Percentiles rank a stretch among this genome's conserved stretches.
Conservation (phyloP, 2,329 filamentous ascomycete genomes). For the Alternaria triticimaculans region DNA sequence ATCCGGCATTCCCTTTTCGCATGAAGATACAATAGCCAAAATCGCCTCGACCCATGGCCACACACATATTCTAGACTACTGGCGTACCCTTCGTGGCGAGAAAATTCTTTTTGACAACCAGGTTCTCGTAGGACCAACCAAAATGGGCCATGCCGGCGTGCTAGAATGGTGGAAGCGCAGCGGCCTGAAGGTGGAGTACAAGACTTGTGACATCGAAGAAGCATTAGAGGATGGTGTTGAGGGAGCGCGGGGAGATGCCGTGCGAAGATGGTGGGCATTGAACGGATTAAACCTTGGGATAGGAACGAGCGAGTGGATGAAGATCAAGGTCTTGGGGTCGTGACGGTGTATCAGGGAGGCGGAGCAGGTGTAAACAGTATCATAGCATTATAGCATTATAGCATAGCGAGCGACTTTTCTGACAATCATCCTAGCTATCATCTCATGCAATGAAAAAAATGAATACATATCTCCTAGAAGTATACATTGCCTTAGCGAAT, state of each 20-base stretch:
- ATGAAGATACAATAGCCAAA: conserved; percentile 82
- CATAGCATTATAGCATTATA: background rate
- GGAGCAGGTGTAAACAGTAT: background rate
- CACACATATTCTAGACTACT: conserved; percentile 81
- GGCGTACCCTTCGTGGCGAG: conserved; percentile 76
- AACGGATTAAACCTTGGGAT: conserved; percentile 84
- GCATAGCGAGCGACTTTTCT: background rate
- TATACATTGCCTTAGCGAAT: too few species aligned
- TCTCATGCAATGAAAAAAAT: accelerated
- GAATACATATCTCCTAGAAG: background rate
- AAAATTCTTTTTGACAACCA: conserved; percentile 84
- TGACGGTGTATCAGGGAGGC: conserved; percentile 1
- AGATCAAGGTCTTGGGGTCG: conserved; percentile 70
- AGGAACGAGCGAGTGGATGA: conserved; percentile 89
- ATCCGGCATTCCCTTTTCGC: conserved; percentile 77
- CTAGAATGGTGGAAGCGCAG: conserved; percentile 91
- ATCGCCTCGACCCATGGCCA: conserved; percentile 86
- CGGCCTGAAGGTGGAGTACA: conserved; percentile 83
- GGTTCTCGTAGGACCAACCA: conserved; percentile 84
- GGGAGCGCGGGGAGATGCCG: conserved; percentile 70
- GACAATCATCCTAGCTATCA: background rate
- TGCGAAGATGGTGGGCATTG: conserved; percentile 85
- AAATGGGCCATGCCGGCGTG: conserved; percentile 82
- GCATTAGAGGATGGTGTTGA: conserved; percentile 86
- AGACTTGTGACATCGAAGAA: conserved; percentile 94